A percentile compares a stretch with the other conserved stretches of the same genome.
phyloP scores from a whole-genome alignment of 805 yeast genomes.

The Yarrowia sp. region DNA sequence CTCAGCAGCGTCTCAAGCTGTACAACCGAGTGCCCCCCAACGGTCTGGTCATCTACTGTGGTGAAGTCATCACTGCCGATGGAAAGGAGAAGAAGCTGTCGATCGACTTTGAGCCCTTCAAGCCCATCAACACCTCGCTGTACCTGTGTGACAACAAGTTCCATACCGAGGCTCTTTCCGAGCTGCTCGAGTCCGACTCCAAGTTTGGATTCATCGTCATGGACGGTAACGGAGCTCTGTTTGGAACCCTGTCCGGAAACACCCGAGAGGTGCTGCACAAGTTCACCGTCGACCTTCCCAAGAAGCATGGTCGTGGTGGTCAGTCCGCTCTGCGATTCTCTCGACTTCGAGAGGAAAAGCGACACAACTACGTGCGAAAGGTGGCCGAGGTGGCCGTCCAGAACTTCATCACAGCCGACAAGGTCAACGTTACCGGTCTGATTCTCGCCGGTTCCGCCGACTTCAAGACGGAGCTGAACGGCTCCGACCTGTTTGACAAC shows the following conservation, averaged over 20 bases:
- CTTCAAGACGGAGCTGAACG: conserved; percentile 90
- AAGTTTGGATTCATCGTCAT: conserved; percentile 95
- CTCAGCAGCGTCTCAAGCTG: conserved; percentile 92
- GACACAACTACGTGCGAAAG: conserved; percentile 97
- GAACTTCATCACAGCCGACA: conserved; percentile 91
- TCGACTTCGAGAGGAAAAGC: conserved; percentile 97
- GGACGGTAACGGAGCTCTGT: conserved; percentile 99
- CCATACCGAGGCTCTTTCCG: conserved; percentile 95
- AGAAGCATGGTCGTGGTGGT: conserved; percentile 99
- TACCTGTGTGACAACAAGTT: conserved; percentile 97
- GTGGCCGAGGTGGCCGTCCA: conserved; percentile 98
- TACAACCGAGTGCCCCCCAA: conserved; percentile 88
- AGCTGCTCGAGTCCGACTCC: conserved; percentile 91
- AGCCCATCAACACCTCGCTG: conserved; percentile 95
- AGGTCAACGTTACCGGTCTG: conserved; percentile 89
- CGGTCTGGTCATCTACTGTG: conserved; percentile 96
- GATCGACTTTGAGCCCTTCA: conserved; percentile 97
- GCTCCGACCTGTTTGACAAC: conserved; percentile 88
- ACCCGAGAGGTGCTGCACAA: conserved; percentile 95
- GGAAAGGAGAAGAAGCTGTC: conserved; percentile 97
- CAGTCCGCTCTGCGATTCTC: conserved; percentile 99
- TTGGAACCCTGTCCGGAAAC: conserved; percentile 94
- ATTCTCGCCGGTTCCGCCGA: conserved; percentile 99
- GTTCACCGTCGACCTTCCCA: conserved; percentile 95
- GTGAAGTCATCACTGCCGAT: conserved; percentile 95